A percentile compares a stretch with the other conserved stretches of the same genome.
Conservation (phyloP, 176 grass and related monocot genomes). For the Secale cereale region DNA sequence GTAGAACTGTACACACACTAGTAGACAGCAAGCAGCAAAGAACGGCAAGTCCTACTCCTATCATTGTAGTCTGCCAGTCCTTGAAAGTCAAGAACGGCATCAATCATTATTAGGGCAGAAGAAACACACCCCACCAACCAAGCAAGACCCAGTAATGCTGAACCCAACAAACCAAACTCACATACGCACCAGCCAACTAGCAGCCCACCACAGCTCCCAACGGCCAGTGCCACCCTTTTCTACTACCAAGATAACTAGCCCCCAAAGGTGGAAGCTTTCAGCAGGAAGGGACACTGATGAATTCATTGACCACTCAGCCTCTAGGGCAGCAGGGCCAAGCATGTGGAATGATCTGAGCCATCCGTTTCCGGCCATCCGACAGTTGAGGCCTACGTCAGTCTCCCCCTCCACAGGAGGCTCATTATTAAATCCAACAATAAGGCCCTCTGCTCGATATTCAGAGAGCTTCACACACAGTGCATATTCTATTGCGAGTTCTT, state of each 20-base stretch:
- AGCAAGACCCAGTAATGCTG: conserved; percentile 18
- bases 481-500: neutral
- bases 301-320: neutral
- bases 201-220: conserved; percentile 9
- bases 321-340: neutral
- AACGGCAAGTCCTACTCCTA: neutral
- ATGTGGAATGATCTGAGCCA: neutral
- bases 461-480: neutral
- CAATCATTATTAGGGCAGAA: conserved; percentile 30
- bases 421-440: conserved; percentile 14
- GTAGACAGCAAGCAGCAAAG: neutral
- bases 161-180: conserved; percentile 35
- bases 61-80: neutral
- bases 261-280: neutral
- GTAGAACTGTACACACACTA: neutral
- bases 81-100: conserved; percentile 25
- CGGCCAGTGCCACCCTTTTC: neutral
- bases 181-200: neutral
- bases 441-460: neutral
- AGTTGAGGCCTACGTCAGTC: neutral
- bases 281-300: neutral
- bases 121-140: conserved; percentile 36
- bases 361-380: conserved; percentile 1
- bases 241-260: neutral
- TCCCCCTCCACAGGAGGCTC: neutral